Conservation (phyloP, 1,284 basidiomycete species). For the Heterobasidion irregulare region DNA sequence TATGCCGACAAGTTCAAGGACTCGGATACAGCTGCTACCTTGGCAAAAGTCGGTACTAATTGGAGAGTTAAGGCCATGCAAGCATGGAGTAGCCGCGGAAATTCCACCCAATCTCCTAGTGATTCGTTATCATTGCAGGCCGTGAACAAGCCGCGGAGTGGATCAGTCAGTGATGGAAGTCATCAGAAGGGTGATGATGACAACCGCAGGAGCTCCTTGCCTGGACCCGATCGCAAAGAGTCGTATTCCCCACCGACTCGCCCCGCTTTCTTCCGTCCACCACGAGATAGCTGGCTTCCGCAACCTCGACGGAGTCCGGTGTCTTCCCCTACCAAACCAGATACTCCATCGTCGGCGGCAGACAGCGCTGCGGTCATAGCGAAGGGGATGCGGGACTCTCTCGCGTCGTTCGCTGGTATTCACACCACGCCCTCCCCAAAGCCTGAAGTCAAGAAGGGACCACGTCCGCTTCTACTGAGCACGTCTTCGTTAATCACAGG, state of each 20-base stretch:
- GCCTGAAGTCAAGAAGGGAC: slow-evolving; percentile 32
- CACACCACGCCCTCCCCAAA: slow-evolving; percentile 13
- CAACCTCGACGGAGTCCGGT: slow-evolving; percentile 21
- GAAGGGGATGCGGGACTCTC: slow-evolving; percentile 31
- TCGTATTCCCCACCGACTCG: slow-evolving; percentile 46
- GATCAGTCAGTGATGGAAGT: slow-evolving; percentile 3
- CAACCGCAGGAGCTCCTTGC: slow-evolving; percentile 31
- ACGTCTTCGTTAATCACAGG: slow-evolving; percentile 34
- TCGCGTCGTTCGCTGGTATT: slow-evolving; percentile 31
- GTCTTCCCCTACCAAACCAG: slow-evolving; percentile 32
- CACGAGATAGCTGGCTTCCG: slow-evolving; percentile 45
- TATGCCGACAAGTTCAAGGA: slow-evolving; percentile 69
- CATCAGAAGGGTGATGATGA: slow-evolving; percentile 12
- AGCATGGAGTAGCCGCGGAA: slow-evolving; percentile 22
- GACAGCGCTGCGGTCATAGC: slow-evolving; percentile 16
- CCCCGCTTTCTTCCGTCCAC: slow-evolving; percentile 48
- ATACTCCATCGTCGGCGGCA: slow-evolving; percentile 10
- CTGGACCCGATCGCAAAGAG: slow-evolving; percentile 28
- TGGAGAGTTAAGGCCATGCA: slow-evolving; percentile 54
- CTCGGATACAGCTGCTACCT: slow-evolving; percentile 58
- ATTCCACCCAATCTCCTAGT: slow-evolving; percentile 1
- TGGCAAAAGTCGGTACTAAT: slow-evolving; percentile 67
- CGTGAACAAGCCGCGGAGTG: slow-evolving; percentile 2
- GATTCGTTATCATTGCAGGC: slow-evolving; percentile 4
- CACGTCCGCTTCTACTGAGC: slow-evolving; percentile 48